These are phyloP conservation scores for Pulveroboletus sp. DNA, from an alignment of 768 basidiomycete genomes.

Conservation along the genomic window DNA sequence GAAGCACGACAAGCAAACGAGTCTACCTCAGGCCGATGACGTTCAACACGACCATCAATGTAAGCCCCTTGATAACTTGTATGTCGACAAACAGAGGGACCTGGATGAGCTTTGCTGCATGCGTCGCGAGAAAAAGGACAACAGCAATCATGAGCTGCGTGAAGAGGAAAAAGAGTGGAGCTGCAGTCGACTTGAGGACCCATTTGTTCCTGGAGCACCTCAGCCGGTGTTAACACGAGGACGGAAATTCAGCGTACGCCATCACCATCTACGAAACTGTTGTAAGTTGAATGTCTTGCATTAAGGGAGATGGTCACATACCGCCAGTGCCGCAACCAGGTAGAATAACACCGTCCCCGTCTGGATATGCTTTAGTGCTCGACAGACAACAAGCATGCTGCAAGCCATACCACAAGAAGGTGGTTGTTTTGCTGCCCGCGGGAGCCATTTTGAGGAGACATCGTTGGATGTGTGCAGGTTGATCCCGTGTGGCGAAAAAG, in stretches of 20 bases:
- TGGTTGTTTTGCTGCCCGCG: constrained; percentile 29
- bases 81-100: constrained; percentile 61
- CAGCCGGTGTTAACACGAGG: constrained; percentile 15
- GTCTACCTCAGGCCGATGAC: constrained; percentile 77
- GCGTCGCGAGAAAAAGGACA: constrained; percentile 62
- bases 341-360: constrained; percentile 79
- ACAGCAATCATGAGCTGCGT: constrained; percentile 78
- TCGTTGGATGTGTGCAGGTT: constrained; percentile 3
- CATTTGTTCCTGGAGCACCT: constrained; percentile 70
- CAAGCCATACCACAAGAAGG: constrained; percentile 31
- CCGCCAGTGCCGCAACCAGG: constrained; percentile 81
- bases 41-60: constrained; percentile 72
- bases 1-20: neutral
- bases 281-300: neutral
- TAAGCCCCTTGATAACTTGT: constrained; percentile 65
- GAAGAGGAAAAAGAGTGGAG: constrained; percentile 85
- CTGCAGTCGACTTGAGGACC: constrained; percentile 72
- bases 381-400: neutral
- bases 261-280: constrained; percentile 70
- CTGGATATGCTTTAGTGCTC: constrained; percentile 35
- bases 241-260: constrained; percentile 51
- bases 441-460: constrained; percentile 26
- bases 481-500: constrained; percentile 4
- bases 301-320: constrained; percentile 38
- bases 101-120: constrained; percentile 60